Evolutionary conservation across 2,329 filamentous ascomycete genomes (phyloP).

Genomic region (Alternaria rosae): DNA sequence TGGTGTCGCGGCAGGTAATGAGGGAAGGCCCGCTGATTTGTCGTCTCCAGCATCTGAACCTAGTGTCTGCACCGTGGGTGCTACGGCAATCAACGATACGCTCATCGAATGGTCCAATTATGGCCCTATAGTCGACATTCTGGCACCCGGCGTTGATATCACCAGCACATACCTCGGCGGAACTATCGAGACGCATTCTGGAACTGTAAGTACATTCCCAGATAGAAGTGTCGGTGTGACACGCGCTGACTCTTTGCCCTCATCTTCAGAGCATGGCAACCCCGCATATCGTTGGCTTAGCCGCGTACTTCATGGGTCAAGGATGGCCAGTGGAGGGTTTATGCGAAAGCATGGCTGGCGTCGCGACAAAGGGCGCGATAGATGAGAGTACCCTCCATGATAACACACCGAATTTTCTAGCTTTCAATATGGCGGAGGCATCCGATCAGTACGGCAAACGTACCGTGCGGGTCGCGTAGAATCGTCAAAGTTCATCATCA

Average conservation of each 20-base stretch:
- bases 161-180: conserved; percentile 56
- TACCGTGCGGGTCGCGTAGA: not conserved
- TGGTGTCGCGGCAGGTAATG: conserved; percentile 50
- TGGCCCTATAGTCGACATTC: conserved; percentile 46
- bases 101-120: conserved; percentile 48
- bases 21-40: conserved; percentile 31
- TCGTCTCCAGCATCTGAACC: conserved; percentile 46
- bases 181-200: conserved; percentile 58
- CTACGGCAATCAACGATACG: conserved; percentile 39
- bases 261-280: conserved; percentile 63
- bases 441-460: not conserved
- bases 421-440: conserved; percentile 57
- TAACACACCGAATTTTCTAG: conserved; percentile 58
- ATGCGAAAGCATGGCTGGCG: conserved; percentile 55
- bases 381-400: conserved; percentile 45
- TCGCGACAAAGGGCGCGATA: conserved; percentile 49
- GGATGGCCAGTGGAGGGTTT: conserved; percentile 50
- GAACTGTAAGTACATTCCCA: conserved; percentile 52
- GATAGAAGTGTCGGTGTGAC: not conserved
- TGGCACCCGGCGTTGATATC: conserved; percentile 49
- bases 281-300: conserved; percentile 73
- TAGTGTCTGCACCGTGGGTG: conserved; percentile 50
- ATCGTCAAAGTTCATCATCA: not conserved
- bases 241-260: not conserved
- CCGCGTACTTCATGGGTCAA: conserved; percentile 69